phyloP scores from a whole-genome alignment of 257 asterid species.

The Cynanchum wilfordii region DNA sequence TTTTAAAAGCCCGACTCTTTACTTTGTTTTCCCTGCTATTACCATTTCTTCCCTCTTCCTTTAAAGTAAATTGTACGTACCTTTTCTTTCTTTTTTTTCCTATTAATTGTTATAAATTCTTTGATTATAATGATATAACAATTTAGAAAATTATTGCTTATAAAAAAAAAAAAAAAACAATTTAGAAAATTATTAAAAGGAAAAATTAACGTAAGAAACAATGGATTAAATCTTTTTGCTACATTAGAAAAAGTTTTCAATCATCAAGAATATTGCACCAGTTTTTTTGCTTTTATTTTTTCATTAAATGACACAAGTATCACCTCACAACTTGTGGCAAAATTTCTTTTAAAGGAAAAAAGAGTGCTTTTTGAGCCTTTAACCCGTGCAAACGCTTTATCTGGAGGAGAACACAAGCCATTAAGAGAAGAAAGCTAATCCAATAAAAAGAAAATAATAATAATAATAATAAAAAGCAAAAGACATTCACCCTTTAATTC shows the following conservation, averaged over 20 bases:
- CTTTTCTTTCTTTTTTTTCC: no score
- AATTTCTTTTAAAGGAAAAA: conserved; percentile 10
- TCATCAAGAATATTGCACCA: no score
- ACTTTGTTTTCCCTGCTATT: conserved; percentile 12
- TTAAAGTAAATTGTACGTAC: not conserved
- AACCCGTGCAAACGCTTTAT: conserved; percentile 39
- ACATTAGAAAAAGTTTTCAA: no score
- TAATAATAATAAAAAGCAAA: conserved; percentile 28
- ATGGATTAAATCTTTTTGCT: no score
- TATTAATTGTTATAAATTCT: no score
- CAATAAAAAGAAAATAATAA: conserved; percentile 18
- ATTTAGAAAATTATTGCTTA: no score
- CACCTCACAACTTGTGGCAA: conserved; percentile 2
- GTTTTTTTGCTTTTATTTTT: no score
- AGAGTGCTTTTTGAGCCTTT: conserved; percentile 41
- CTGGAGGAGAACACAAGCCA: conserved; percentile 34
- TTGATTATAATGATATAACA: no score
- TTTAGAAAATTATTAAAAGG: no score
- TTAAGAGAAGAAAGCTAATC: conserved; percentile 22
- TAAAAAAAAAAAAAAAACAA: no score
- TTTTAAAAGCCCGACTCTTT: conserved; percentile 7
- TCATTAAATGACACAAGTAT: not conserved
- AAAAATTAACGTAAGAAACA: no score
- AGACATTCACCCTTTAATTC: conserved; percentile 38
- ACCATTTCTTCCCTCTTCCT: not conserved